A percentile compares a stretch with the other conserved stretches of the same genome.
Conservation (phyloP, 202 grass and related monocot species). For the Bolboschoenoplectus hybrid region DNA sequence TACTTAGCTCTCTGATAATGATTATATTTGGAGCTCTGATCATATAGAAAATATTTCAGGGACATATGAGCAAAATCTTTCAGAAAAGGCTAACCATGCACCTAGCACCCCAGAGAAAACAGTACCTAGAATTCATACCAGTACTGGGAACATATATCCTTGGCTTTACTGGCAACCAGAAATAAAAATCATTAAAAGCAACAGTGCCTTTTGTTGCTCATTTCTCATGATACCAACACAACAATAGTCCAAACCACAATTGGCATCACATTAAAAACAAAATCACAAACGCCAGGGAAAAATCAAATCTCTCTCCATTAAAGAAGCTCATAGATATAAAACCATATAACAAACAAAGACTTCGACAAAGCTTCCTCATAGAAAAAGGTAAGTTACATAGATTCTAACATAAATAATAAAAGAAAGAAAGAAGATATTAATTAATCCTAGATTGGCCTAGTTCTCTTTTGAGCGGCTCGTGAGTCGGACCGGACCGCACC, state of each 20-base stretch:
- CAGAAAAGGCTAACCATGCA: not conserved
- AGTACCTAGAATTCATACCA: conserved; percentile 32
- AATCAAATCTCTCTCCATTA: conserved; percentile 28
- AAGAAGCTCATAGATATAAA: conserved; percentile 2
- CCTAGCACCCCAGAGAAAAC: conserved; percentile 24
- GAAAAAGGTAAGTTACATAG: conserved; percentile 25
- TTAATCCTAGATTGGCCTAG: conserved; percentile 46
- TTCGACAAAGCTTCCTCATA: conserved; percentile 24
- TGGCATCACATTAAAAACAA: conserved; percentile 31
- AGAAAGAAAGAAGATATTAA: not conserved
- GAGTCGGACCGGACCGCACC: conserved; percentile 41
- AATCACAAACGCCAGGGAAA: conserved; percentile 30
- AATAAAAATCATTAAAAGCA: conserved; percentile 38
- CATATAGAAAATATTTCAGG: conserved; percentile 8
- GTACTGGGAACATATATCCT: conserved; percentile 24
- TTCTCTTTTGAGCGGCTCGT: conserved; percentile 61
- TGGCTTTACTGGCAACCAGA: conserved; percentile 30
- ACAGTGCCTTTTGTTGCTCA: conserved; percentile 8
- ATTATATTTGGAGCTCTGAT: not conserved
- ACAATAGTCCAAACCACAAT: conserved; percentile 31
- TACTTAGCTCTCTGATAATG: not conserved
- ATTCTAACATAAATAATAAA: conserved; percentile 36
- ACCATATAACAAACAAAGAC: conserved; percentile 23
- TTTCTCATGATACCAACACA: conserved; percentile 38
- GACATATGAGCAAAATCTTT: conserved; percentile 28